phyloP scores from a whole-genome alignment of 306 rosid genomes.

The Vigna radiata region DNA sequence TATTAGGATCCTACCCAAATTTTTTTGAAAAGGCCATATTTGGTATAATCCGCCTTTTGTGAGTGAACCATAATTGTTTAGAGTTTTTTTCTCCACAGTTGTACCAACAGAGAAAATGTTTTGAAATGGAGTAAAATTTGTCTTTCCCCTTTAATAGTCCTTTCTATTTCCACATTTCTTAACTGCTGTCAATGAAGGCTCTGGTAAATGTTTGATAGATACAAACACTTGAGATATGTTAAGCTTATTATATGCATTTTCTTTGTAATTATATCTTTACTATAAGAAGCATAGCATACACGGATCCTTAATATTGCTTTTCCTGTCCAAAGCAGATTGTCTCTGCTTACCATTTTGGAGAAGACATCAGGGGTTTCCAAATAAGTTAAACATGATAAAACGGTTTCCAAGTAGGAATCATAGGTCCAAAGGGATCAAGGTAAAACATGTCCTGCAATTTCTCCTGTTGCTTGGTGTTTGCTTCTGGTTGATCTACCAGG shows the following conservation, averaged over 20 bases:
- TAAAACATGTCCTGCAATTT: conserved; percentile 82
- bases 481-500: conserved; percentile 94
- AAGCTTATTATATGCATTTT: conserved; percentile 7
- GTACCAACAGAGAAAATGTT: not conserved
- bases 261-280: not conserved
- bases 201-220: conserved; percentile 4
- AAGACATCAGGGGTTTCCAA: conserved; percentile 38
- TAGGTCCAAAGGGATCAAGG: conserved; percentile 79
- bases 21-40: too few relatives aligned
- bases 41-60: conserved; percentile 2
- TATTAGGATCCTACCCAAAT: too few relatives aligned
- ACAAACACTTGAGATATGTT: conserved; percentile 23
- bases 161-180: not conserved
- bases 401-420: conserved; percentile 65
- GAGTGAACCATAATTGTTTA: conserved; percentile 1
- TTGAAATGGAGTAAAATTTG: conserved; percentile 9
- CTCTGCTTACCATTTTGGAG: conserved; percentile 34
- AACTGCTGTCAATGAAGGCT: conserved; percentile 18
- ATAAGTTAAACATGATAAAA: conserved; percentile 71
- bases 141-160: not conserved
- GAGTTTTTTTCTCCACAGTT: not conserved
- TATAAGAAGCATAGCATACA: not conserved
- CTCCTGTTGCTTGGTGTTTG: conserved; percentile 80
- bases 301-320: conserved; percentile 37
- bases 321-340: conserved; percentile 45